Percentiles rank a stretch among this genome's conserved stretches.
Evolutionary conservation across 345 rosid genomes (phyloP).

Genomic region (Hibiscus syriacus): DNA sequence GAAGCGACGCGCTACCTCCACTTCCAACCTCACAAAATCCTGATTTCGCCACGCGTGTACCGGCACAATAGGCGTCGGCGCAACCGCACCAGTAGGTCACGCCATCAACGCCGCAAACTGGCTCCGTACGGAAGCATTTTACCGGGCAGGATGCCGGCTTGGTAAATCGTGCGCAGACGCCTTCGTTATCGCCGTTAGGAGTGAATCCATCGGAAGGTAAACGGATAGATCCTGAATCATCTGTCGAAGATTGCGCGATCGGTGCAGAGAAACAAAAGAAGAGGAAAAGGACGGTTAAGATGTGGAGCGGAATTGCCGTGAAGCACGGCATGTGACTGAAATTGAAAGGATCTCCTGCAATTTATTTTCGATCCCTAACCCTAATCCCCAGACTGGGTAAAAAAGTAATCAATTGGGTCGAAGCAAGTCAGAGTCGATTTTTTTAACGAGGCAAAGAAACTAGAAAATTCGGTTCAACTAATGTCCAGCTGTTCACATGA

Average conservation of each 20-base stretch:
- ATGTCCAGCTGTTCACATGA: not conserved
- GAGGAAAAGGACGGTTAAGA: constrained; percentile 6
- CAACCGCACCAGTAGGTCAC: constrained; percentile 99
- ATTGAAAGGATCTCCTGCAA: not conserved
- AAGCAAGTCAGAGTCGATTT: not conserved
- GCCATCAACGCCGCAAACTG: constrained; percentile 81
- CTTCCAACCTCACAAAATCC: constrained; percentile 76
- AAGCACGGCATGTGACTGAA: constrained; percentile 9
- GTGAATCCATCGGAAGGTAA: constrained; percentile 20
- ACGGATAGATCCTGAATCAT: constrained; percentile 16
- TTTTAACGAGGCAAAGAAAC: not conserved
- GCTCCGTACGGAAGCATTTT: constrained; percentile 76
- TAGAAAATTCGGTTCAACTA: not conserved
- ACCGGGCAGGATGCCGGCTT: constrained; percentile 60
- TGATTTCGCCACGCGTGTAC: constrained; percentile 48
- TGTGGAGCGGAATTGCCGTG: constrained; percentile 6
- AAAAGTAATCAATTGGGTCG: not conserved
- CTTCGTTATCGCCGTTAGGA: constrained; percentile 20
- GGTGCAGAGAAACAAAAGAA: constrained; percentile 13
- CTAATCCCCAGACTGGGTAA: not conserved
- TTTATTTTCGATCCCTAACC: not conserved
- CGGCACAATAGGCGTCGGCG: constrained; percentile 64
- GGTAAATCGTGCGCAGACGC: constrained; percentile 28
- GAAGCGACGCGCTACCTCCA: constrained; percentile 61
- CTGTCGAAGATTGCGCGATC: constrained; percentile 22